phyloP scores from a whole-genome alignment of 208 protist species.

The Phytomonas francai region DNA sequence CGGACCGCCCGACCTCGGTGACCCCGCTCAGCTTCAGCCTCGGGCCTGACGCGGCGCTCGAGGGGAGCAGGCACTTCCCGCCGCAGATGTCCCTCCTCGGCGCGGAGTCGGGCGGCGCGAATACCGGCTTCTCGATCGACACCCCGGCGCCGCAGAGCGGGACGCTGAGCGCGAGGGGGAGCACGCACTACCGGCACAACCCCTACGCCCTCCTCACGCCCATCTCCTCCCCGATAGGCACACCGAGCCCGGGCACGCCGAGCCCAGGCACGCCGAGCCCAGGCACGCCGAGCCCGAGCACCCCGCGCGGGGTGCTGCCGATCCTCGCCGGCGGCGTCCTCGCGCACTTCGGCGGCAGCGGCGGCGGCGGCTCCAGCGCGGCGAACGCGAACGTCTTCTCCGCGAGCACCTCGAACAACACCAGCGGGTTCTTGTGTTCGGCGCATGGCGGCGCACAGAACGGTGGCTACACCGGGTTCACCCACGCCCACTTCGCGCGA shows the following conservation, averaged over 20 bases:
- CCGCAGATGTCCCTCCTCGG: constrained; percentile 5
- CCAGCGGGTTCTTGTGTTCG: no score
- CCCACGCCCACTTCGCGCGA: no score
- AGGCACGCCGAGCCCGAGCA: constrained; percentile 12
- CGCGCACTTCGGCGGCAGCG: constrained; percentile 18
- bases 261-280: constrained; percentile 10
- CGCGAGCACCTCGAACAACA: no score
- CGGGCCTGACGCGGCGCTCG: constrained; percentile 18
- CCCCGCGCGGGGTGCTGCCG: constrained; percentile 17
- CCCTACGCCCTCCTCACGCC: constrained; percentile 56
- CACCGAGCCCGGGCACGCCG: constrained; percentile 18
- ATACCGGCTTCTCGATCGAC: constrained; percentile 9
- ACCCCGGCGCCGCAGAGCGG: constrained; percentile 28
- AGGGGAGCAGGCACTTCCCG: neutral
- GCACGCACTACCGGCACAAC: constrained; percentile 45
- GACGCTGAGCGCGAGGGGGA: constrained; percentile 29
- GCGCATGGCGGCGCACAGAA: no score
- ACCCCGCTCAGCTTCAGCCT: constrained; percentile 49
- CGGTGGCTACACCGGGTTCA: no score
- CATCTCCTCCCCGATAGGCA: constrained; percentile 20
- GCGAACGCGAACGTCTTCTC: neutral
- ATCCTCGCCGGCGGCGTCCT: neutral
- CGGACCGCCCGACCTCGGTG: constrained; percentile 20
- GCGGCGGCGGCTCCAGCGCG: constrained; percentile 13
- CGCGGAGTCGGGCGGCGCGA: constrained; percentile 6